Base-by-base conservation (phyloP, 352 stramenopile genomes). In the Phytophthora tentaculata region DNA sequence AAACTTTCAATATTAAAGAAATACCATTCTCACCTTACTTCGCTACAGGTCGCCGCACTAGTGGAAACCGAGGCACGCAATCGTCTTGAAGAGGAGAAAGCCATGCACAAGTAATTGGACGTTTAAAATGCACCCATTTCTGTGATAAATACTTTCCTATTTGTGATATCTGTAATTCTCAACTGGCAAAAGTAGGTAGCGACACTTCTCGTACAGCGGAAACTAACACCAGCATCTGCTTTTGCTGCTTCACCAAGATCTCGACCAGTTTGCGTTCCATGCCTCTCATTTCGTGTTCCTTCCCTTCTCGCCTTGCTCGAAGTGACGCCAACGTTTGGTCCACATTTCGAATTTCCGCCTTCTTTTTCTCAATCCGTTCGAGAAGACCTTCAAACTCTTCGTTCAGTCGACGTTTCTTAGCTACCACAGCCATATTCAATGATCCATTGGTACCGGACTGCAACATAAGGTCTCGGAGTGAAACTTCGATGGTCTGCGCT, bases 161-260 rank as follows among this genome's bases (percentile, higher is more conserved):
- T n/a, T 23, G 32, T 48, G 23, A n/a, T 13, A 43, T 43, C 32
- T 22, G 9, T 39, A 35, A 10, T 45, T 45, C 51, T 67, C 23
- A 71, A 35, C 39, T 43, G 43, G 17, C 14, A 61, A 63, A 4
- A 24, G 43, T 49, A 54, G 69, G 58, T 28, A 75, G 26, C 0
- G 69, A 19, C 16, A 85, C 39, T 47, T 90, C 79, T 10, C 77
- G 73, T 16, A 79, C 72, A n/a, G 61, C 67, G 5, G 80, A 81
- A 5, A 94, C 71, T 32, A 84, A 48, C 20, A 59, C 23, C 14
- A 94, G 65, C 80, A 95, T 76, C 57, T 91, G 81, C 55, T 93
- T 95, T 45, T 95, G 87, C 73, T 95, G 87, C 16, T 91, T 82
- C 20, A 95, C 86, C 20, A 95, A 71, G 44, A 95, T 92, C 72